Evolutionary conservation across 495 filamentous ascomycete species (phyloP).

Genomic region (Penicillium subrubescens): DNA sequence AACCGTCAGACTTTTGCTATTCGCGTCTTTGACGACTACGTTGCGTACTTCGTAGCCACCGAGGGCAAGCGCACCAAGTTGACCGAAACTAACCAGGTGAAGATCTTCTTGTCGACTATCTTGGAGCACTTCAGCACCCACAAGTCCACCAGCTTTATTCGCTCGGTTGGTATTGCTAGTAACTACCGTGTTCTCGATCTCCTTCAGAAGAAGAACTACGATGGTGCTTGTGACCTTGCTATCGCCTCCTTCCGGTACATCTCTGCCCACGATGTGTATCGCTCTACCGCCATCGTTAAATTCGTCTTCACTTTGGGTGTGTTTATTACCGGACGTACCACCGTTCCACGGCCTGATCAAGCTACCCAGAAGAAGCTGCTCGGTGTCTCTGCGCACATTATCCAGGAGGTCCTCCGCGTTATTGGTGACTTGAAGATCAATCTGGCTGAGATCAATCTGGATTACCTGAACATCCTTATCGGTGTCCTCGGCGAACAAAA

Average conservation of each 20-base stretch:
- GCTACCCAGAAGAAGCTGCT: conserved; percentile 26
- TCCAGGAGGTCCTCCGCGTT: conserved; percentile 29
- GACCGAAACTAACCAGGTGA: conserved; percentile 27
- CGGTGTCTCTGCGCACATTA: conserved; percentile 23
- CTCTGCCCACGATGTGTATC: conserved; percentile 30
- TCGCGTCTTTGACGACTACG: conserved; percentile 27
- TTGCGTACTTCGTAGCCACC: conserved; percentile 33
- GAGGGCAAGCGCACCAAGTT: conserved; percentile 37
- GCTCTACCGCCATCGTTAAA: conserved; percentile 28
- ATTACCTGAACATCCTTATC: conserved; percentile 39
- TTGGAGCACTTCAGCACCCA: conserved; percentile 36
- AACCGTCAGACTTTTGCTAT: conserved; percentile 24
- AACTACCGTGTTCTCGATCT: conserved; percentile 34
- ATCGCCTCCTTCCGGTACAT: conserved; percentile 36
- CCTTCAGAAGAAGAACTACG: conserved; percentile 29
- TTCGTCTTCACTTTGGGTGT: conserved; percentile 36
- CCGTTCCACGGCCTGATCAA: conserved; percentile 16
- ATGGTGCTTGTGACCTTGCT: conserved; percentile 33
- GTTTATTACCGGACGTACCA: conserved; percentile 29
- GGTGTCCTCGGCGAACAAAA: conserved; percentile 38
- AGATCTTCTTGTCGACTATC: conserved; percentile 32
- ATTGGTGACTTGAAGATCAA: conserved; percentile 32
- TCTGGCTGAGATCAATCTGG: conserved; percentile 31
- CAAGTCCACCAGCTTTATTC: conserved; percentile 37
- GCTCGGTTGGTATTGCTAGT: conserved; percentile 41